Conservation (phyloP, 805 yeast genomes). For the Brettanomyces naardenensis region DNA sequence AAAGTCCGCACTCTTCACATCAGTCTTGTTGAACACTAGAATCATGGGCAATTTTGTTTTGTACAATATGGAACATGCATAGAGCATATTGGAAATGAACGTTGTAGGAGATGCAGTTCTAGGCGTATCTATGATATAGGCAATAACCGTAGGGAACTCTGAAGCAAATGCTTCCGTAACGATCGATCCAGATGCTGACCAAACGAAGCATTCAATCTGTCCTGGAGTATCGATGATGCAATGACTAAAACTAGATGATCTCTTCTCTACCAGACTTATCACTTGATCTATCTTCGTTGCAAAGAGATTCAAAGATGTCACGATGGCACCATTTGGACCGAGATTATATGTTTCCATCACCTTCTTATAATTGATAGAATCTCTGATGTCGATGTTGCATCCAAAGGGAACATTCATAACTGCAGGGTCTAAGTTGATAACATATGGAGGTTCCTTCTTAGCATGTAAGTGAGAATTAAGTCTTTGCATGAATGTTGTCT, state of each 20-base stretch:
- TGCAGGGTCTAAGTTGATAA: constrained; percentile 93
- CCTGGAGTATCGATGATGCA: constrained; percentile 97
- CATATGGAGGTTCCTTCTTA: constrained; percentile 72
- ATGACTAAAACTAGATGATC: constrained; percentile 50
- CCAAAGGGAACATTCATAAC: constrained; percentile 90
- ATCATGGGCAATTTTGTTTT: constrained; percentile 96
- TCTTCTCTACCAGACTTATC: constrained; percentile 73
- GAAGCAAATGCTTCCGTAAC: constrained; percentile 96
- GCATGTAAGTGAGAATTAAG: constrained; percentile 82
- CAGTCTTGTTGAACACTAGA: constrained; percentile 92
- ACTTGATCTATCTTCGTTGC: constrained; percentile 97
- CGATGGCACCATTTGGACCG: constrained; percentile 98
- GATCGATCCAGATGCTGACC: constrained; percentile 97
- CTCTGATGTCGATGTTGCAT: constrained; percentile 92
- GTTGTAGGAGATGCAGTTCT: constrained; percentile 92
- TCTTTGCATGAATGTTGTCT: constrained; percentile 96
- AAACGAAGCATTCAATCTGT: constrained; percentile 95
- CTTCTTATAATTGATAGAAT: constrained; percentile 88
- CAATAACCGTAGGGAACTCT: constrained; percentile 90
- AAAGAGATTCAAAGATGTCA: constrained; percentile 85
- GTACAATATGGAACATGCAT: constrained; percentile 94
- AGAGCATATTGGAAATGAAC: constrained; percentile 95
- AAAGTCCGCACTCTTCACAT: constrained; percentile 74
- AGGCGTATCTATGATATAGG: constrained; percentile 95
- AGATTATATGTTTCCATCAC: constrained; percentile 93